A percentile compares a stretch with the other conserved stretches of the same genome.
Evolutionary conservation across 2,329 filamentous ascomycete species (phyloP).

Genomic region (Botryosphaeria agaves): DNA sequence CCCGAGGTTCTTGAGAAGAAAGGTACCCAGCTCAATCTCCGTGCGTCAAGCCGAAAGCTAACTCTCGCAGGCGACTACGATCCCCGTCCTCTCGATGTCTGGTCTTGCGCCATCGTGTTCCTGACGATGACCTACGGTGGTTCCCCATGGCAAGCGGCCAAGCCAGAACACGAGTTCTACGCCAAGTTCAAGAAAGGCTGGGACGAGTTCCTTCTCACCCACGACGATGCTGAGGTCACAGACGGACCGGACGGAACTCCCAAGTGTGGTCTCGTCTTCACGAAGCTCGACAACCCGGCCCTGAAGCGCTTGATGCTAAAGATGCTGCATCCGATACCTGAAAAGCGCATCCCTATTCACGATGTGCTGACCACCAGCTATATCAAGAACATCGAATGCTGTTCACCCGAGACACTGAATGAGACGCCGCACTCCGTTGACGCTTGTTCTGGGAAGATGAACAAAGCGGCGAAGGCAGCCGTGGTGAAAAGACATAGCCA

Average conservation of each 20-base stretch:
- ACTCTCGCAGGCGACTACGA: conserved; percentile 39
- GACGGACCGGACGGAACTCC: conserved; percentile 45
- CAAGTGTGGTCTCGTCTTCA: conserved; percentile 46
- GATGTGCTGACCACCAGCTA: conserved; percentile 55
- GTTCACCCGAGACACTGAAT: conserved; percentile 53
- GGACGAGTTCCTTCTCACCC: conserved; percentile 46
- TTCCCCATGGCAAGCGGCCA: conserved; percentile 57
- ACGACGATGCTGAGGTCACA: conserved; percentile 30
- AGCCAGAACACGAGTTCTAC: conserved; percentile 37
- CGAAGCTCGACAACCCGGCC: conserved; percentile 44
- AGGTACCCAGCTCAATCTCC: conserved; percentile 22
- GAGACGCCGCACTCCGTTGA: conserved; percentile 34
- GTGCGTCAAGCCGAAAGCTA: conserved; percentile 2
- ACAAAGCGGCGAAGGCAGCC: conserved; percentile 15
- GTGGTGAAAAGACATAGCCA: conserved; percentile 28
- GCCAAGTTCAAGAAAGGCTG: conserved; percentile 48
- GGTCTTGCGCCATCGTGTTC: conserved; percentile 74
- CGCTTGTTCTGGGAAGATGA: conserved; percentile 14
- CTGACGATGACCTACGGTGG: conserved; percentile 57
- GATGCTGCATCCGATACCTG: conserved; percentile 70
- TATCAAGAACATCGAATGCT: conserved; percentile 62
- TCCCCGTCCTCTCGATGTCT: conserved; percentile 66
- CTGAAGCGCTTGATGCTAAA: conserved; percentile 55
- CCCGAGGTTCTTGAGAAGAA: conserved; percentile 65
- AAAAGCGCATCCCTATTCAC: conserved; percentile 49